A percentile compares a stretch with the other conserved stretches of the same genome.
phyloP scores from a whole-genome alignment of 2,329 filamentous ascomycete species.

The Ceratocystiopsis brevicomis region DNA sequence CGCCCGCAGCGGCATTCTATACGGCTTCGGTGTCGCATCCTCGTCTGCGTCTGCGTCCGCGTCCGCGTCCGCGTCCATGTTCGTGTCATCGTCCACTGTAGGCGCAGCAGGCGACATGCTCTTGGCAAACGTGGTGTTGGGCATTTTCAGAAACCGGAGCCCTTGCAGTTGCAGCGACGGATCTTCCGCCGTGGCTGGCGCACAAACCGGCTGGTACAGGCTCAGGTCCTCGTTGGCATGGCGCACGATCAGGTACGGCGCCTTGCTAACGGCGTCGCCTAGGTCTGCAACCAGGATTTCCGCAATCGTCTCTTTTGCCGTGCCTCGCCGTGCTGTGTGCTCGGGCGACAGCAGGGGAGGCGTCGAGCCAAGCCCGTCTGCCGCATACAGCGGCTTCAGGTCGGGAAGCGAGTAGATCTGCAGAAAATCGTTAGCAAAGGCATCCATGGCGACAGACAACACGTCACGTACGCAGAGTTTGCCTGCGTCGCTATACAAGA shows the following conservation, averaged over 20 bases:
- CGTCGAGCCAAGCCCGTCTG: constrained; percentile 60
- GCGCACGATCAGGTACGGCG: constrained; percentile 66
- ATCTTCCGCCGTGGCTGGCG: too few species aligned
- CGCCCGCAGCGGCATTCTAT: constrained; percentile 30
- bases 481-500: too few species aligned
- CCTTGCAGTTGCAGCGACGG: too few species aligned
- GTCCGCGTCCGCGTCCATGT: constrained; percentile 18
- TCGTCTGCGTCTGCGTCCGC: neutral
- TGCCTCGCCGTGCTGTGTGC: constrained; percentile 48
- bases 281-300: constrained; percentile 75
- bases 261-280: constrained; percentile 50
- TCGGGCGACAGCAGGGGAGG: constrained; percentile 59
- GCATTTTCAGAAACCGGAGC: constrained; percentile 3
- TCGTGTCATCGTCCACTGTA: neutral
- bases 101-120: constrained; percentile 15
- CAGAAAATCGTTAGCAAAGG: constrained; percentile 5
- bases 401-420: constrained; percentile 63
- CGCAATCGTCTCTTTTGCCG: constrained; percentile 50
- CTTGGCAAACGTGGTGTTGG: constrained; percentile 34
- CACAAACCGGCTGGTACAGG: constrained; percentile 60
- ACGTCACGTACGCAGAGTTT: too few species aligned
- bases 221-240: constrained; percentile 66
- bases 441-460: neutral
- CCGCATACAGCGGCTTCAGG: constrained; percentile 51
- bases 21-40: constrained; percentile 16